A percentile compares a stretch with the other conserved stretches of the same genome.
These are phyloP conservation scores for Blastobotrys malaysiensis DNA, from an alignment of 1,139 yeast species.

Conservation along the genomic window DNA sequence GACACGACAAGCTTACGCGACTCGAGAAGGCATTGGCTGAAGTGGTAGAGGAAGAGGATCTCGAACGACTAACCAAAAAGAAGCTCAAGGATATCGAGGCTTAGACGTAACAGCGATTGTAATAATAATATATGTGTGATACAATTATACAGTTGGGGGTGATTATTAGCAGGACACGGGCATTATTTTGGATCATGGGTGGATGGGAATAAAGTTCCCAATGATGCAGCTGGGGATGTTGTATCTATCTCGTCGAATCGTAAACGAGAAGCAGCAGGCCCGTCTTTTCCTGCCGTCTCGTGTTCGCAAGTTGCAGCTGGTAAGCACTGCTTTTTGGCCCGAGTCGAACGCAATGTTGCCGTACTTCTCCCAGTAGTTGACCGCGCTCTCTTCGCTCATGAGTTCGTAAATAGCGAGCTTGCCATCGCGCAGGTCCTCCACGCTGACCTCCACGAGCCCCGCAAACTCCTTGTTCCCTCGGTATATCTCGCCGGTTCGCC, in stretches of 20 bases:
- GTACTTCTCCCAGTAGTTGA: constrained; percentile 97
- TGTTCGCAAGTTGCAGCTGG: constrained; percentile 83
- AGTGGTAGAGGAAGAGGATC: constrained; percentile 64
- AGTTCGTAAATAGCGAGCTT: constrained; percentile 87
- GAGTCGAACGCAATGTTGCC: constrained; percentile 96
- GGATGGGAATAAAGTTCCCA: constrained; percentile 90
- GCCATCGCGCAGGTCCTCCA: constrained; percentile 90
- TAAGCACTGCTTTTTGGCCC: constrained; percentile 90
- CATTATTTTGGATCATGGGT: constrained; percentile 24
- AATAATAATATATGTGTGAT: background rate
- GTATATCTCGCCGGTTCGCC: constrained; percentile 94
- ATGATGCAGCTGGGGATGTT: constrained; percentile 96
- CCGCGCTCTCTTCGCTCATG: constrained; percentile 96
- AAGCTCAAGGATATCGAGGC: constrained; percentile 24
- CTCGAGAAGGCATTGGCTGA: constrained; percentile 78
- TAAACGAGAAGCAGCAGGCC: constrained; percentile 90
- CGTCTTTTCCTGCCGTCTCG: constrained; percentile 76
- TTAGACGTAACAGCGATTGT: background rate
- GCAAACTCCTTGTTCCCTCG: constrained; percentile 97
- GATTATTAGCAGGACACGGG: too few relatives aligned
- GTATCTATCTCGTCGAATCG: constrained; percentile 86
- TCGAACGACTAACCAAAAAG: constrained; percentile 37
- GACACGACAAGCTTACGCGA: constrained; percentile 43
- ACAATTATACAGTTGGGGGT: too few relatives aligned
- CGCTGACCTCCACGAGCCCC: constrained; percentile 83